These are phyloP conservation scores for Trifolium pratense DNA, from an alignment of 306 rosid genomes.

Conservation along the genomic window DNA sequence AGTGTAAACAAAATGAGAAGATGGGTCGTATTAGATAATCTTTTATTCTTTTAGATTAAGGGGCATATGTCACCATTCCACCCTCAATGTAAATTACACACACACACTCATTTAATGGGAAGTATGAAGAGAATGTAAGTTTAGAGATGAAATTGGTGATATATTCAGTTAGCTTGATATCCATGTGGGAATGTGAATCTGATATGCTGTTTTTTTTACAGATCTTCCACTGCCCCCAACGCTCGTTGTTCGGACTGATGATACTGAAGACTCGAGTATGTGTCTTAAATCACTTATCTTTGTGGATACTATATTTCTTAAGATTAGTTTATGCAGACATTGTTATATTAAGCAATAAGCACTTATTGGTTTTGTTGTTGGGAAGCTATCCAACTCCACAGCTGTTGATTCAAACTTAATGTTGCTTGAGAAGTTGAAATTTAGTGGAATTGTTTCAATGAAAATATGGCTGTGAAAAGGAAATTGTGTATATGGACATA, in stretches of 20 bases:
- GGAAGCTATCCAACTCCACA: neutral
- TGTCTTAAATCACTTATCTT: constrained; percentile 4
- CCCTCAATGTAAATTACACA: neutral
- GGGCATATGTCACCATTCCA: no score
- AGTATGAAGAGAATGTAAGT: neutral
- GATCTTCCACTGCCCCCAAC: constrained; percentile 82
- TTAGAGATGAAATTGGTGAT: neutral
- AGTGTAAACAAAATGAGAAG: no score
- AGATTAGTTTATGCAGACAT: neutral
- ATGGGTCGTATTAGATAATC: no score
- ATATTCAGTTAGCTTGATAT: constrained; percentile 19
- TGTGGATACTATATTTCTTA: neutral
- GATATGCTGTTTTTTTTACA: constrained; percentile 38
- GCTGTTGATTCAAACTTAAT: constrained; percentile 4
- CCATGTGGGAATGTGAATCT: neutral
- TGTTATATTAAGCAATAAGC: neutral
- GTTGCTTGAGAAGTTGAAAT: constrained; percentile 8
- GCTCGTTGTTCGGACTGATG: constrained; percentile 73
- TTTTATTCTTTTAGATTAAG: neutral
- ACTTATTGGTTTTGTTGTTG: constrained; percentile 3
- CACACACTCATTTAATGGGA: neutral
- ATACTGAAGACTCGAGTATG: constrained; percentile 82
- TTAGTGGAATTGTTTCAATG: neutral
- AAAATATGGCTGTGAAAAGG: constrained; percentile 13
- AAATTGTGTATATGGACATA: neutral